Evolutionary conservation across 2,329 filamentous ascomycete species (phyloP).

Genomic region (Aureobasidium lini): DNA sequence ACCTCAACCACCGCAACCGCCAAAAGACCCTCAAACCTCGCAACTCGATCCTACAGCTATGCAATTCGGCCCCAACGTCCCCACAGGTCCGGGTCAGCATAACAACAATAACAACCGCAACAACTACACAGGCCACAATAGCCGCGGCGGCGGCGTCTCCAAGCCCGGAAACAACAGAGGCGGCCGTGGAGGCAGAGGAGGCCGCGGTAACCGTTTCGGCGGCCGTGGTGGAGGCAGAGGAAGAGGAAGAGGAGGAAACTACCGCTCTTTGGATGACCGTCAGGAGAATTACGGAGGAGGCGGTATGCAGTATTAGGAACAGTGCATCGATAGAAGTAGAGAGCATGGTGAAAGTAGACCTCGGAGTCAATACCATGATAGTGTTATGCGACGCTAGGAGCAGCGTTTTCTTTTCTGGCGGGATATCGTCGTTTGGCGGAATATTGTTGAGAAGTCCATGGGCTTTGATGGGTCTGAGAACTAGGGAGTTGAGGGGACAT

Average conservation of each 20-base stretch:
- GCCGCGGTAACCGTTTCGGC: slow-evolving; percentile 40
- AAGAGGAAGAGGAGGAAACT: slow-evolving; percentile 26
- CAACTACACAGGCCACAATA: slow-evolving; percentile 19
- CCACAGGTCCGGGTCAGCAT: slow-evolving; percentile 26
- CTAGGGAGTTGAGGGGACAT: no score
- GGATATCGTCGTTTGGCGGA: no score
- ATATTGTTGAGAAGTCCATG: no score
- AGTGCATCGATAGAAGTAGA: background rate
- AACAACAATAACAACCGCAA: slow-evolving; percentile 19
- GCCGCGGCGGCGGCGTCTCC: slow-evolving; percentile 33
- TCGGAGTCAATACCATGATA: no score
- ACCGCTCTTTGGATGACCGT: slow-evolving; percentile 39
- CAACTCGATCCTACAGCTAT: slow-evolving; percentile 15
- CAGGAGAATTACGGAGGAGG: slow-evolving; percentile 26
- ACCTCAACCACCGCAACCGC: slow-evolving; percentile 13
- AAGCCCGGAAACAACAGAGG: slow-evolving; percentile 26
- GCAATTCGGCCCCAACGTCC: slow-evolving; percentile 15
- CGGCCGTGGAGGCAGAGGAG: slow-evolving; percentile 31
- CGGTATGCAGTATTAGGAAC: slow-evolving; percentile 29
- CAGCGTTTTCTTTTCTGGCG: no score
- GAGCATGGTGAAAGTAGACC: no score
- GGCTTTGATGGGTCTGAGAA: no score
- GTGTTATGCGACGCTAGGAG: no score
- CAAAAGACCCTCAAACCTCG: slow-evolving; percentile 22
- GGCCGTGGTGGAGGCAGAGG: slow-evolving; percentile 22